Percentiles rank a stretch among this genome's conserved stretches.
phyloP scores from a whole-genome alignment of 139 green algal genomes.

The Chlamydomonas applanata region DNA sequence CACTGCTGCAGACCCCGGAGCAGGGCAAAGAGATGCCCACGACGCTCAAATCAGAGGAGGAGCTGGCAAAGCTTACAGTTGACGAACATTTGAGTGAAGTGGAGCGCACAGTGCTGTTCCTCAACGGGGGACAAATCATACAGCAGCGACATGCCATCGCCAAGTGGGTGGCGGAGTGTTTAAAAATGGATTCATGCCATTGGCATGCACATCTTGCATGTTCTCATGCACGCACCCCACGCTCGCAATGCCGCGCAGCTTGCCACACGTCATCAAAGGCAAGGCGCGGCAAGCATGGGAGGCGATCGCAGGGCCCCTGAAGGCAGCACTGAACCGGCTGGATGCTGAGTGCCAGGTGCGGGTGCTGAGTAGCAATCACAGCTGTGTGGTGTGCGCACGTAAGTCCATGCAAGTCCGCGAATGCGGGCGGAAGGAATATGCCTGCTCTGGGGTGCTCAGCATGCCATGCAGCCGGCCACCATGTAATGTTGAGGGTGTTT shows the following conservation, averaged over 20 bases:
- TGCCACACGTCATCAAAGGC: conserved; percentile 35
- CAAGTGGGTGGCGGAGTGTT: conserved; percentile 35
- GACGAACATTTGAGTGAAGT: conserved; percentile 42
- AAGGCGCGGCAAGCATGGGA: conserved; percentile 32
- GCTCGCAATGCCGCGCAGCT: conserved; percentile 15
- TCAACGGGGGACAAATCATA: conserved; percentile 39
- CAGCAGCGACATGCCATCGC: conserved; percentile 46
- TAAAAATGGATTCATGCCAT: no score
- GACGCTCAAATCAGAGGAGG: conserved; percentile 31
- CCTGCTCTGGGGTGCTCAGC: no score
- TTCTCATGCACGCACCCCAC: neutral
- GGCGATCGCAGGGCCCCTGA: conserved; percentile 31
- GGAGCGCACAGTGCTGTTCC: conserved; percentile 40
- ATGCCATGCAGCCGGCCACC: no score
- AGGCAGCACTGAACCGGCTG: conserved; percentile 34
- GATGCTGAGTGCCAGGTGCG: conserved; percentile 30
- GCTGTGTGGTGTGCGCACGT: no score
- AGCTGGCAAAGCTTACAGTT: conserved; percentile 38
- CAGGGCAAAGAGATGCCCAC: conserved; percentile 32
- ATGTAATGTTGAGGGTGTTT: no score
- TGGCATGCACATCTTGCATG: neutral
- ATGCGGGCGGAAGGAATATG: no score
- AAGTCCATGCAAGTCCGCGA: no score
- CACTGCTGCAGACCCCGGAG: conserved; percentile 1
- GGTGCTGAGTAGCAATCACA: no score